Evolutionary conservation across 169 alveolate genomes (phyloP).

Genomic region (Plasmodium malariae): DNA sequence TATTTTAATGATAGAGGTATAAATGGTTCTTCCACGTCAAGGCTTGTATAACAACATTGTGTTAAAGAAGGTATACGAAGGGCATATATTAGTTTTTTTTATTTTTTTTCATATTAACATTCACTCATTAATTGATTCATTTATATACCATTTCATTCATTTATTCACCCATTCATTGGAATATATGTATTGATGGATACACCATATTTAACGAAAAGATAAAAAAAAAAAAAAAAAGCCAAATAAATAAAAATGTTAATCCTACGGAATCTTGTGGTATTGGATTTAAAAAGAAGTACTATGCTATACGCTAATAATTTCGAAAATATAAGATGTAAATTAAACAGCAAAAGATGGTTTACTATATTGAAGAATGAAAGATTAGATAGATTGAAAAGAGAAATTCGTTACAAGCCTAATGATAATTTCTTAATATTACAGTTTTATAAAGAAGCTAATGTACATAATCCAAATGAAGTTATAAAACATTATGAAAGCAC

Average conservation of each 20-base stretch:
- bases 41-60: too few species aligned
- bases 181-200: not conserved
- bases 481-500: slow-evolving; percentile 68
- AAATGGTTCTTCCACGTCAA: too few species aligned
- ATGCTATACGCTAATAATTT: slow-evolving; percentile 17
- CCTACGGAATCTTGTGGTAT: slow-evolving; percentile 53
- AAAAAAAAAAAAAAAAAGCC: slow-evolving; percentile 10
- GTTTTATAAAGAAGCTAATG: slow-evolving; percentile 75
- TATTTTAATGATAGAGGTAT: too few species aligned
- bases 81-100: too few species aligned
- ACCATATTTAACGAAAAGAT: slow-evolving; percentile 12
- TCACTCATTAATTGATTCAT: too few species aligned
- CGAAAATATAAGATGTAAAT: not conserved
- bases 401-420: slow-evolving; percentile 67
- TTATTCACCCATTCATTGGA: too few species aligned
- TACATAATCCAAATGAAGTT: slow-evolving; percentile 74
- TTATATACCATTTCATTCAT: too few species aligned
- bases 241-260: slow-evolving; percentile 47
- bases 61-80: too few species aligned
- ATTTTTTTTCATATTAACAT: too few species aligned
- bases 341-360: slow-evolving; percentile 38
- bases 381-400: slow-evolving; percentile 73
- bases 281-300: slow-evolving; percentile 61
- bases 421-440: slow-evolving; percentile 73
- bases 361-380: slow-evolving; percentile 42